Evolutionary conservation across 2,329 filamentous ascomycete species (phyloP).

Genomic region (Claviceps maximensis): DNA sequence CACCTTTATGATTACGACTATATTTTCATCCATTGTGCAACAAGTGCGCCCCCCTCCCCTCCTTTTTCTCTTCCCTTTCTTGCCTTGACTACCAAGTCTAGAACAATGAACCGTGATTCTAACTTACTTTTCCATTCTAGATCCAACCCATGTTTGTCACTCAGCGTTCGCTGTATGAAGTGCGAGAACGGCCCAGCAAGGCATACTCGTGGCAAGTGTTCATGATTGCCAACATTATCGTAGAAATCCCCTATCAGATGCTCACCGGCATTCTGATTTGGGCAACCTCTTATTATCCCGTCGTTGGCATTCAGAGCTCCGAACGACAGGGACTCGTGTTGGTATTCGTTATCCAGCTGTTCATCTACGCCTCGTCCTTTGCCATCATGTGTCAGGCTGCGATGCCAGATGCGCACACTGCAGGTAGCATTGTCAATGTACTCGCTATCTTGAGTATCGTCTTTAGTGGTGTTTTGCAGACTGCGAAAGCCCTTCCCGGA

Average conservation of each 20-base stretch:
- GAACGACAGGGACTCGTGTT: constrained; percentile 52
- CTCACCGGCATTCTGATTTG: constrained; percentile 50
- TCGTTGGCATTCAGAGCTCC: constrained; percentile 33
- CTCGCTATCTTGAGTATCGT: constrained; percentile 44
- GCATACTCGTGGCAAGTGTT: constrained; percentile 66
- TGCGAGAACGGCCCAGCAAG: constrained; percentile 61
- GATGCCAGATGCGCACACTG: constrained; percentile 55
- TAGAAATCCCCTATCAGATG: constrained; percentile 60
- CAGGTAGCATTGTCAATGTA: constrained; percentile 47
- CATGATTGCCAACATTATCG: constrained; percentile 55
- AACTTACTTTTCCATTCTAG: not conserved
- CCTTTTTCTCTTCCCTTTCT: not conserved
- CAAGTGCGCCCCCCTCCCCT: constrained; percentile 24
- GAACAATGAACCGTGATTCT: not conserved
- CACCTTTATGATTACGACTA: constrained; percentile 63
- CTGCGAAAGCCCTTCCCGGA: constrained; percentile 43
- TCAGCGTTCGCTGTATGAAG: constrained; percentile 63
- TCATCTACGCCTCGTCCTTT: constrained; percentile 61
- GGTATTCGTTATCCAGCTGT: constrained; percentile 49
- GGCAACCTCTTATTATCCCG: constrained; percentile 55
- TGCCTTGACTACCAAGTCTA: not conserved
- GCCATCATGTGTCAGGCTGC: constrained; percentile 57
- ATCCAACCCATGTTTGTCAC: constrained; percentile 61
- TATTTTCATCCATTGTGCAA: constrained; percentile 58
- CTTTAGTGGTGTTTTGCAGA: constrained; percentile 53